Base-by-base conservation (phyloP, 208 protist genomes). In the Trypanosoma platydactyli region DNA sequence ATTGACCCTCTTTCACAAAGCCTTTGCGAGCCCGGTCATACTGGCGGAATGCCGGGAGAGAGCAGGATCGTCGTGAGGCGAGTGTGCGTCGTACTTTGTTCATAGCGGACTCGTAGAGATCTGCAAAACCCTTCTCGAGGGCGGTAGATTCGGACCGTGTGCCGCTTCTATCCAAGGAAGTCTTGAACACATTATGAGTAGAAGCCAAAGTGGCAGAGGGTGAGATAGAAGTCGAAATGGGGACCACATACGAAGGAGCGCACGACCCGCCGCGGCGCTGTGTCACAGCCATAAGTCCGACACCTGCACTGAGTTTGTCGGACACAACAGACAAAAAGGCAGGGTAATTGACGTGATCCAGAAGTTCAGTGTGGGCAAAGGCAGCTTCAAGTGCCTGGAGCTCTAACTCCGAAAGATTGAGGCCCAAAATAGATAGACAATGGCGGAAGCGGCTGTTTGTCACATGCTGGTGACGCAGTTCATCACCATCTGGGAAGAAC, bases 401-500 rank as follows among this genome's bases (percentile, higher is more conserved):
- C 58, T 94, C 81, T 29, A 35, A 30, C 63, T 85, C 88, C 3
- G 72, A 77, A 22, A 94, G 71, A 1, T 81, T 50, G 15, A 91
- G 33, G n/a, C 88, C 86, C n/a, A 95, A 68, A 71, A 94, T 86
- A 24, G 75, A 77, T 3, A 96, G 20, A 55, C 81, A 81, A 61
- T 89, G 81, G 11, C 86, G 82, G 65, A 96, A 96, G 53, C 86
- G 88, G n/a, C 77, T 73, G 5, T 71, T 67, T 9, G 81, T 83
- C 38, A 96, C 84, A 58, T 84, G 81, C n/a, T 76, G 74, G 67
- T 94, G 86, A 41, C 88, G 83, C 49, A 96, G 76, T 71, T 84
- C 81, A 67, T 96, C 91, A 49, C 84, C 85, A 55, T 96, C 91
- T 5, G 83, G 84, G 59, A 94, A 95, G 62, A 92, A 94, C 61